phyloP scores from a whole-genome alignment of 768 basidiomycete genomes.

The Podaxis pistillaris region DNA sequence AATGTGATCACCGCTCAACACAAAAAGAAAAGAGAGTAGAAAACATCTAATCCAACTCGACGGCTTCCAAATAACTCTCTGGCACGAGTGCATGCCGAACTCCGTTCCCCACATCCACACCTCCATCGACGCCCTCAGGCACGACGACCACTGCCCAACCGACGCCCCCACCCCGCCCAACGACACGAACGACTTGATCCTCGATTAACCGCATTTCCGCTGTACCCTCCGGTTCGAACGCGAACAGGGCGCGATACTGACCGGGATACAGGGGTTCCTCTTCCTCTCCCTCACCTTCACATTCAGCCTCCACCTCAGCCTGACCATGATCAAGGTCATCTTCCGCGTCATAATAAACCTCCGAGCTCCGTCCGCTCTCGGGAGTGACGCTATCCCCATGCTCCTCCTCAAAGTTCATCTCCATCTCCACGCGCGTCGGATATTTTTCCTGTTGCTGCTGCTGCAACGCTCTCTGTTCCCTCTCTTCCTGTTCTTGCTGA shows the following conservation, averaged over 20 bases:
- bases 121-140: constrained; percentile 38
- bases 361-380: constrained; percentile 11
- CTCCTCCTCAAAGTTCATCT: constrained; percentile 27
- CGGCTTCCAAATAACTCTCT: constrained; percentile 70
- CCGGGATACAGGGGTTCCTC: constrained; percentile 60
- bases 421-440: constrained; percentile 42
- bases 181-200: constrained; percentile 71
- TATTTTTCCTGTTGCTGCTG: constrained; percentile 29
- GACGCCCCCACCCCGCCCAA: constrained; percentile 74
- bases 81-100: constrained; percentile 69
- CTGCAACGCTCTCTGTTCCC: constrained; percentile 19
- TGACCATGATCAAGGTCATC: constrained; percentile 21
- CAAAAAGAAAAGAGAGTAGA: neutral
- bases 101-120: constrained; percentile 42
- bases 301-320: constrained; percentile 25
- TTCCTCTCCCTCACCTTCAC: constrained; percentile 33
- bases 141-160: constrained; percentile 78
- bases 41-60: constrained; percentile 37
- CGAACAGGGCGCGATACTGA: constrained; percentile 72
- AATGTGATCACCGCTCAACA: too few relatives aligned
- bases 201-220: constrained; percentile 82
- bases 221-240: constrained; percentile 76
- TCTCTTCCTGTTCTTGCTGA: constrained; percentile 12
- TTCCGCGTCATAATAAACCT: constrained; percentile 28
- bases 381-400: constrained; percentile 15